Evolutionary conservation across 176 grass and related monocot species (phyloP), one percentile per base, ranked within the genome.

Genomic region (Oryza longistaminata): DNA sequence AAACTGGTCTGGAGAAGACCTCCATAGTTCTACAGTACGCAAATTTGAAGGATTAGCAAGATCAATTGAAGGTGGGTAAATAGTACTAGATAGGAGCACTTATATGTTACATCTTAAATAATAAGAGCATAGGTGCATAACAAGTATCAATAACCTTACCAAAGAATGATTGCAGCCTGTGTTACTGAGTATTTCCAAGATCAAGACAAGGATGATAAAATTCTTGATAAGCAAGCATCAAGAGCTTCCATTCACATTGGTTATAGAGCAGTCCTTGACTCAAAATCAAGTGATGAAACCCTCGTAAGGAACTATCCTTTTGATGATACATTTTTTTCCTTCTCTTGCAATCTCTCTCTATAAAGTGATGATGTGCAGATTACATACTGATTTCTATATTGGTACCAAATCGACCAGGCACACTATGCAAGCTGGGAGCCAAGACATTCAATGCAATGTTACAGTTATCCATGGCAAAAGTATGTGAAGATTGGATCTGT

Each of bases 401-500:
- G 64, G 80, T 68, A 64, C 60, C 19, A 68, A 90, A 83, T 78
- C 87, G 35, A 2, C 11, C 90, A 98, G 96, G 96, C 93, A 87
- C 77, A 88, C 19, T 98, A 93, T 86, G 96, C 93, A 82, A 95
- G 96, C 85, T 98, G 96, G 96, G 96, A 98, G 74, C 96, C 96
- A 52, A 91, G 93, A 79, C 93, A 98, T 81, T 92, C 96, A 1
- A 92, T 80, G 88, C 91, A 90, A 60, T 95, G 96, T 43, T 92
- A 98, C 74, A 98, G 88, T 70, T 95, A 95, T 65, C 96, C 96
- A 81, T 92, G 93, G 91, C 91, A 93, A 83, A 94, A 93, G 66
- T 98, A 95, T 78, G 96, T 98, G 74, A 98, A 98, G 81, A 91
- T 98, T 17, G 96, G 96, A 64, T 83, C 91, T 31, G 89, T 89